These are phyloP conservation scores for Withania somnifera DNA, from an alignment of 305 asterid species.

Conservation along the genomic window DNA sequence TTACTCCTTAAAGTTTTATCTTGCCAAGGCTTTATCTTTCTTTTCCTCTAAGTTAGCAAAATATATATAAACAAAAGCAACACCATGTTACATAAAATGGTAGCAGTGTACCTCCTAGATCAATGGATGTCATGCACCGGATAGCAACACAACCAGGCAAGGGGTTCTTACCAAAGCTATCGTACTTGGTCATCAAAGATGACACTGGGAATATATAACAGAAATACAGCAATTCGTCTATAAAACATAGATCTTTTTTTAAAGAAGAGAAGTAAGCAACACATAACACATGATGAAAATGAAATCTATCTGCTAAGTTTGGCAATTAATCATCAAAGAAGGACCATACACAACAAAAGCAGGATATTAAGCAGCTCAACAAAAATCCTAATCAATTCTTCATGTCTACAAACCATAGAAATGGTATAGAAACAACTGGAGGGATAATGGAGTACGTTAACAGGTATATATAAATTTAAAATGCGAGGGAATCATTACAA, in stretches of 20 bases:
- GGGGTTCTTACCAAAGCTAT: background rate
- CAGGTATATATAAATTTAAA: background rate
- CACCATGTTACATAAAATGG: background rate
- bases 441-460: background rate
- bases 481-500: background rate
- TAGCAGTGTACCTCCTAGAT: background rate
- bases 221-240: background rate
- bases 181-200: background rate
- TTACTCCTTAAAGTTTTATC: too few species aligned
- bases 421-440: background rate
- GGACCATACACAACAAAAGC: background rate
- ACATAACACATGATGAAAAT: background rate
- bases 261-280: background rate
- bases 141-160: background rate
- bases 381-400: background rate
- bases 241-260: background rate
- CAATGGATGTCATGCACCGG: background rate
- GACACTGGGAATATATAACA: background rate
- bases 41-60: background rate
- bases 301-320: background rate
- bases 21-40: background rate
- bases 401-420: background rate
- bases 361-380: background rate
- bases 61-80: background rate
- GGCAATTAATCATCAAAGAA: background rate